These are phyloP conservation scores for Cinchona pubescens DNA, from an alignment of 257 asterid genomes.

Conservation along the genomic window DNA sequence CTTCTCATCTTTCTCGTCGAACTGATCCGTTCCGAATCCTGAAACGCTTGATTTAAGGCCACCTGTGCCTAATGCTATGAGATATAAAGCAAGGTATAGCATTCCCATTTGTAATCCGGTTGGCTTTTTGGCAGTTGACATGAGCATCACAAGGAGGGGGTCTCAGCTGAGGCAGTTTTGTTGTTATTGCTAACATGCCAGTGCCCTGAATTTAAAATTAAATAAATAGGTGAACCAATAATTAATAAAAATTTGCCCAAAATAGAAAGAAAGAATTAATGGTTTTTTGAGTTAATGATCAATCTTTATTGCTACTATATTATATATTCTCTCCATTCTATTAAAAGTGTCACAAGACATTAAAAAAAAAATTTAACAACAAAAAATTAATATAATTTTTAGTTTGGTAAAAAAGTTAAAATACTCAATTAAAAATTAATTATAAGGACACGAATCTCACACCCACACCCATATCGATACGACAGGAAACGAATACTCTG, in stretches of 20 bases:
- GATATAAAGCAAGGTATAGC: constrained; percentile 66
- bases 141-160: constrained; percentile 63
- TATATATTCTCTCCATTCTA: too few species aligned
- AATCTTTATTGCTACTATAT: not conserved
- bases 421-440: too few species aligned
- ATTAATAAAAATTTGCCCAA: not conserved
- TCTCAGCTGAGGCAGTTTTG: constrained; percentile 58
- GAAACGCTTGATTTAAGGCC: constrained; percentile 92
- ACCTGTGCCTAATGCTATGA: constrained; percentile 87
- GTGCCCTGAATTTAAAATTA: constrained; percentile 59
- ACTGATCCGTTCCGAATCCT: constrained; percentile 86
- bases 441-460: too few species aligned
- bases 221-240: too few species aligned
- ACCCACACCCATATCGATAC: too few species aligned
- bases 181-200: constrained; percentile 54
- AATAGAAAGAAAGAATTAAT: not conserved
- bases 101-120: constrained; percentile 66
- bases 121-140: constrained; percentile 52
- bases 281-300: not conserved
- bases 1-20: constrained; percentile 75
- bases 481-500: too few species aligned
- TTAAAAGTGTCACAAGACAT: too few species aligned
- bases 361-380: too few species aligned
- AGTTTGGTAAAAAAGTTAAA: too few species aligned
- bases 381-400: too few species aligned